Base-by-base conservation (phyloP, 179 eudicot species). In the Beta macrorhiza region DNA sequence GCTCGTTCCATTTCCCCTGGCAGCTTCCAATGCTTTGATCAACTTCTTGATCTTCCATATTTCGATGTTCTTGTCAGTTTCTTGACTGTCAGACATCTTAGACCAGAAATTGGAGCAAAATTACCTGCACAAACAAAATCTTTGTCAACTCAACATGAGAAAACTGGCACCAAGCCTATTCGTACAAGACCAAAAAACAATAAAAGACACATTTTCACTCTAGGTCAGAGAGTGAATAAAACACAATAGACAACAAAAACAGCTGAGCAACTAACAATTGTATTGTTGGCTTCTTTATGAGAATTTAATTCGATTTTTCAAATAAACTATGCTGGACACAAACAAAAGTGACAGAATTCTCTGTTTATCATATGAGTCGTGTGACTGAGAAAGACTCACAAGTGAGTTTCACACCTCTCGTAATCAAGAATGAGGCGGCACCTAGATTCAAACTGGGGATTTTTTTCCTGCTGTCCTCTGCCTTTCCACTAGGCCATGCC, bases 21-120 rank as follows among this genome's bases (percentile, higher is more conserved):
- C 86, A 77, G 86, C 86, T 80, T 84, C 86, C 45, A 84, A 25
- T 19, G 83, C 86, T 77, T 84, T 84, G n/a, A 84, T 84, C 75
- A 84, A 57, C 78, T 84, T 84, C 83, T 84, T 84, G 44, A 84
- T 84, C 81, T 84, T 84, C 86, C 86, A 84, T 77, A 84, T 80
- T 62, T 80, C 86, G 14, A 84, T 84, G 76, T 81, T 84, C 84
- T 84, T 84, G 76, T 84, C 86, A 67, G 86, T 84, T 49, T 84
- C 86, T 1, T 77, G 72, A 72, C 75, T 19, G 69, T 84, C 86
- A 4, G 86, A 78, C 86, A 84, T 84, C 67, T 73, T 78, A 56
- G 58, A 65, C 67, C 49, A 45, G 52, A 20, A 69, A 16, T 17
- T n/a, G 10, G 57, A 47, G n/a, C 47, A 76, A 20, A 19, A 5